Base-by-base conservation (phyloP, 495 filamentous ascomycete species). In the Delitschia confertaspora region DNA sequence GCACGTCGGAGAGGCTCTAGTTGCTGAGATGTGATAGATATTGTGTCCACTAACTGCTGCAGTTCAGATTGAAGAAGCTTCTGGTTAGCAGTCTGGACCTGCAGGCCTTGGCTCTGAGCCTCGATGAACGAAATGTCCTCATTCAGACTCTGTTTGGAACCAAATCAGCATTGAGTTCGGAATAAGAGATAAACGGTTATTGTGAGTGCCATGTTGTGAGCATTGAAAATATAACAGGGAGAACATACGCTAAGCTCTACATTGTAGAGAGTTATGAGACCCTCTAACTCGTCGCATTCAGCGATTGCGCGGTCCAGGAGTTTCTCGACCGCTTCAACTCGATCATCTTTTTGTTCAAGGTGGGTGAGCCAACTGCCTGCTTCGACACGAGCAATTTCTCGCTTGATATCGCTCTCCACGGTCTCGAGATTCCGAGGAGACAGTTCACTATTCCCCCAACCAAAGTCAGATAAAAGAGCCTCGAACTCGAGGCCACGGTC, bases 121-220 rank as follows among this genome's bases (percentile, higher is more conserved):
- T 98, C 91, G 38, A 98, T 95, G 57, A 89, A 95, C 4, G 88
- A 78, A 32, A 98, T 87, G 63, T 98, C 91, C 24, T 95, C 88
- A 41, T 88, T 85, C 2, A 98, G 70, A 33, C 86, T 96, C 85
- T 94, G 45, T 13, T n/a, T n/a, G n/a, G n/a, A n/a, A n/a, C n/a
- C n/a, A n/a, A n/a, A n/a, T n/a, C n/a, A n/a, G n/a, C n/a, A n/a
- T n/a, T n/a, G n/a, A n/a, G n/a, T n/a, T n/a, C n/a, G n/a, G n/a
- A n/a, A n/a, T n/a, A n/a, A n/a, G n/a, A n/a, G n/a, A n/a, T n/a
- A n/a, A 21, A 68, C 45, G 52, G 50, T 21, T 38, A 17, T 18
- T 31, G 3, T 24, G 37, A 14, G 26, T 17, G 6, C 7, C 13
- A 9, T 36, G 18, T 6, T 13, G 4, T 23, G n/a, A 17, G 14